Base-by-base conservation (phyloP, 441 rosid species). In the Erysimum cheiri region DNA sequence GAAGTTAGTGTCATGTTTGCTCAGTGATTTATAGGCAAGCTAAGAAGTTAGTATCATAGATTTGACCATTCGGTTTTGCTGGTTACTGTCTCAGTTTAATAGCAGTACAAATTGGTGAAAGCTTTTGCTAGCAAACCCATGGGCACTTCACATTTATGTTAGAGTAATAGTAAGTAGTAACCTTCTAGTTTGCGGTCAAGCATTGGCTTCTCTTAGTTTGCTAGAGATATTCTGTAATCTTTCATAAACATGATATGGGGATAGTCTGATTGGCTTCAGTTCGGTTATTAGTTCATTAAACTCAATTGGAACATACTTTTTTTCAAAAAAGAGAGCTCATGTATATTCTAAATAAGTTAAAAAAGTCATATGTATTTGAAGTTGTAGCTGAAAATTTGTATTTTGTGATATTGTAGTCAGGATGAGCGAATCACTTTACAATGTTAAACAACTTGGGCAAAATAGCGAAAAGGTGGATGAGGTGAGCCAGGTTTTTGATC, bases 371-470 rank as follows among this genome's bases (percentile, higher is more conserved):
- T 59, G 37, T 6, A 8, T 67, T 37, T 54, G 28, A 58, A 64
- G n/a, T 43, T 67, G 43, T 60, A 40, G 41, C 70, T 73, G 69
- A 75, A 52, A 22, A 4, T 32, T 47, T n/a, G 5, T 66, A 71
- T 60, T 19, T 62, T 55, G 15, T 52, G 44, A 54, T 75, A 12
- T 46, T 84, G 84, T 86, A 96, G 99, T 87, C 71, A 87, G 97
- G 84, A 84, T 96, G 86, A 91, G 85, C 43, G 99, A 96, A 76
- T 87, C 98, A 15, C 90, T 91, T 58, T 92, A 90, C 76, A 70
- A 67, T 17, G 90, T 91, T 26, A 96, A 91, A 82, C 82, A 76
- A 75, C 60, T 84, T 59, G 83, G 78, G 66, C 91, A 84, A 65
- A 78, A 70, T 52, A 77, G 77, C 24, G 69, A 72, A 67, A 81